Evolutionary conservation across 2,329 filamentous ascomycete species (phyloP).

Genomic region (Fusarium sp.): DNA sequence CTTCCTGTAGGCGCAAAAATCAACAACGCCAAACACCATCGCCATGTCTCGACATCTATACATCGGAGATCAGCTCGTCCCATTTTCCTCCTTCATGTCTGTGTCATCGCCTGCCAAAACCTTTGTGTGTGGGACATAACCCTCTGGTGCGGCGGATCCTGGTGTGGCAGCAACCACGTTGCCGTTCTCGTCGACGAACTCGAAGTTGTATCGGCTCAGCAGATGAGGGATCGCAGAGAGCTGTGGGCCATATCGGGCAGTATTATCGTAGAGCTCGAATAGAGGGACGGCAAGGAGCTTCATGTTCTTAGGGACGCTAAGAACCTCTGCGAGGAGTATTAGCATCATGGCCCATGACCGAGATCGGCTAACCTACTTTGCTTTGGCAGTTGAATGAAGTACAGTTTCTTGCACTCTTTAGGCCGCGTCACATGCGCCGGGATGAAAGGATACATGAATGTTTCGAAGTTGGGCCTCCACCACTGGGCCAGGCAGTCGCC

Average conservation of each 20-base stretch:
- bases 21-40: conserved; percentile 56
- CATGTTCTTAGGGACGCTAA: conserved; percentile 99
- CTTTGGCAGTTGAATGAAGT: conserved; percentile 93
- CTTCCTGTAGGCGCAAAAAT: conserved; percentile 28
- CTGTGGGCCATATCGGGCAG: conserved; percentile 92
- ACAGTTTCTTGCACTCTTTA: conserved; percentile 99
- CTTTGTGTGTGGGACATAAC: conserved; percentile 73
- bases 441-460: conserved; percentile 99
- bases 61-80: conserved; percentile 49
- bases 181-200: conserved; percentile 94
- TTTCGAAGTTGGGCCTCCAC: conserved; percentile 99
- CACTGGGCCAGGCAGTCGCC: conserved; percentile 96
- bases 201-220: conserved; percentile 95
- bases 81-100: conserved; percentile 69
- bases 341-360: conserved; percentile 1
- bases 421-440: conserved; percentile 95
- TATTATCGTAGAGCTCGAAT: conserved; percentile 99
- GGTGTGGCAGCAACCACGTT: conserved; percentile 89
- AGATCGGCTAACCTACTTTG: conserved; percentile 71
- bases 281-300: conserved; percentile 96
- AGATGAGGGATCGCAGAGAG: conserved; percentile 96
- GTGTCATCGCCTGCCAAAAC: conserved; percentile 74
- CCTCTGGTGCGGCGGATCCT: conserved; percentile 71
- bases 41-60: conserved; percentile 48
- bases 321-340: conserved; percentile 73